Conservation (phyloP, 2,329 filamentous ascomycete species). For the Xylaria sp. region DNA sequence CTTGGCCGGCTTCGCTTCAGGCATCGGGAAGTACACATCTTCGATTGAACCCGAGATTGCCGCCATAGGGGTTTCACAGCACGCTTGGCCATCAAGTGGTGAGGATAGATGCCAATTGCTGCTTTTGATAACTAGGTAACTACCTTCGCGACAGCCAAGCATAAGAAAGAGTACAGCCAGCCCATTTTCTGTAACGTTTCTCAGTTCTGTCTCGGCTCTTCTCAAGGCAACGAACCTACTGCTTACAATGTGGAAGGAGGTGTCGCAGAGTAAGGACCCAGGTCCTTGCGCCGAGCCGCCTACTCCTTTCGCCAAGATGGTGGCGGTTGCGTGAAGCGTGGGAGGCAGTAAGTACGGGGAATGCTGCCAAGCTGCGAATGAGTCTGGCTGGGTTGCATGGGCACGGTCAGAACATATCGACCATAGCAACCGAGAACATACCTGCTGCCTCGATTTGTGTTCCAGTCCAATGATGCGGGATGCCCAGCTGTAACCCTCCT, state of each 20-base stretch:
- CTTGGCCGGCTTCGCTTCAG: constrained; percentile 29
- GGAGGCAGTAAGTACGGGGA: constrained; percentile 33
- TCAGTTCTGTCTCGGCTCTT: constrained; percentile 33
- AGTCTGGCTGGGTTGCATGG: constrained; percentile 31
- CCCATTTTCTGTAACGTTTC: constrained; percentile 34
- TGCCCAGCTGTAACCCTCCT: constrained; percentile 22
- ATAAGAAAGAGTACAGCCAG: constrained; percentile 4
- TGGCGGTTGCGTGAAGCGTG: constrained; percentile 31
- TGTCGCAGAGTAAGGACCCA: constrained; percentile 7
- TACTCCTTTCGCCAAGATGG: constrained; percentile 35
- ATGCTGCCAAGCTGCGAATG: constrained; percentile 35
- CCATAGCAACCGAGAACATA: constrained; percentile 22
- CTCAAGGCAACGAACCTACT: constrained; percentile 3
- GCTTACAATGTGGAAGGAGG: constrained; percentile 19
- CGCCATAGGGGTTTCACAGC: constrained; percentile 21
- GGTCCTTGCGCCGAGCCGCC: constrained; percentile 30
- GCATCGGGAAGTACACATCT: constrained; percentile 23
- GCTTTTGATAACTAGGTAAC: background rate
- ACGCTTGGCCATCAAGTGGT: constrained; percentile 20
- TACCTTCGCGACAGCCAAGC: constrained; percentile 12
- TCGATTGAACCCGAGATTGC: constrained; percentile 21
- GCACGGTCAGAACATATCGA: constrained; percentile 27
- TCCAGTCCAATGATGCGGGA: constrained; percentile 16
- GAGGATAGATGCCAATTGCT: constrained; percentile 11
- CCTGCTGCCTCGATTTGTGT: constrained; percentile 12